Percentiles rank a stretch among this genome's conserved stretches.
Conservation (phyloP, 2,329 filamentous ascomycete genomes). For the Stagonosporopsis tanaceti region DNA sequence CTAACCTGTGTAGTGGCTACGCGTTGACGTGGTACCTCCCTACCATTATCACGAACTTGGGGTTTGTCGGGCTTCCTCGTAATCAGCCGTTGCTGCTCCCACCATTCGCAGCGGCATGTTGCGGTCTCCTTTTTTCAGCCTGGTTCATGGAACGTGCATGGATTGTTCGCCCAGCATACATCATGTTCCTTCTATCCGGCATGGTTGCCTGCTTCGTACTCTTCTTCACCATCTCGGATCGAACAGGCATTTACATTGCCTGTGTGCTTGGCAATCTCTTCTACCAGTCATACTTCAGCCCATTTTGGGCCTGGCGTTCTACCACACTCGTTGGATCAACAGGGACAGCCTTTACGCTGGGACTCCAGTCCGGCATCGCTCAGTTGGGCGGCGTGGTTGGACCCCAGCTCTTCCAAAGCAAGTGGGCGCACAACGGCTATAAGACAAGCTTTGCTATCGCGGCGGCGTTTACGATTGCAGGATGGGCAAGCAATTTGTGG, state of each 20-base stretch:
- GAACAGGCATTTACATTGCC: slow-evolving; percentile 53
- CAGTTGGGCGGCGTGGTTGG: slow-evolving; percentile 58
- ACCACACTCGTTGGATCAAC: slow-evolving; percentile 48
- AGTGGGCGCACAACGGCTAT: slow-evolving; percentile 54
- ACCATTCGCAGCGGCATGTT: slow-evolving; percentile 50
- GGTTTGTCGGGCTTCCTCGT: slow-evolving; percentile 53
- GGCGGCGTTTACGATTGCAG: slow-evolving; percentile 46
- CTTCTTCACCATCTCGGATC: slow-evolving; percentile 49
- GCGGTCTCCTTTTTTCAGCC: slow-evolving; percentile 51
- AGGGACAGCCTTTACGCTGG: slow-evolving; percentile 56
- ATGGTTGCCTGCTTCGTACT: slow-evolving; percentile 56
- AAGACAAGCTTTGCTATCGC: slow-evolving; percentile 51
- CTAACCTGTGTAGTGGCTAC: slow-evolving; percentile 40
- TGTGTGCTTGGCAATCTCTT: slow-evolving; percentile 56
- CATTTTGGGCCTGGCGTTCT: slow-evolving; percentile 34
- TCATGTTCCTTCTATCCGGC: slow-evolving; percentile 52
- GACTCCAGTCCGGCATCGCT: slow-evolving; percentile 54
- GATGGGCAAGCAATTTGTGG: slow-evolving; percentile 50
- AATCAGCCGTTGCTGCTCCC: slow-evolving; percentile 59
- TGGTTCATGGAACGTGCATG: slow-evolving; percentile 54
- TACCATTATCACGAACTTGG: slow-evolving; percentile 53
- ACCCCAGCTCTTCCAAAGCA: slow-evolving; percentile 55
- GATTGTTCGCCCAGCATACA: slow-evolving; percentile 52
- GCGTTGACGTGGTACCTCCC: slow-evolving; percentile 55
- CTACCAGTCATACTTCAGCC: slow-evolving; percentile 50